A percentile compares a stretch with the other conserved stretches of the same genome.
Conservation (phyloP, 2,329 filamentous ascomycete species). For the Xylaria sp. region DNA sequence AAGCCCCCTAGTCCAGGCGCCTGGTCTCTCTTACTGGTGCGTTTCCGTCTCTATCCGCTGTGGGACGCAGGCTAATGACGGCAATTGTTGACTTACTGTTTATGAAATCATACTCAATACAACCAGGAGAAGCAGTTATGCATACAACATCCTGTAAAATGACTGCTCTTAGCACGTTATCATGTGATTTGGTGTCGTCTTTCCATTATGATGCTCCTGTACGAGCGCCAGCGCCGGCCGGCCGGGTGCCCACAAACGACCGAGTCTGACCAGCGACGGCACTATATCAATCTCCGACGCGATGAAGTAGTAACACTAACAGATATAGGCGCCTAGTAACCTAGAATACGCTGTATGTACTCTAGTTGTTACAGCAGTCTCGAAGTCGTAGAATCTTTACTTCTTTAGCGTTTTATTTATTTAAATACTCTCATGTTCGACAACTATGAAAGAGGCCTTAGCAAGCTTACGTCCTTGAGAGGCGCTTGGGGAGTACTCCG, state of each 20-base stretch:
- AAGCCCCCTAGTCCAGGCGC: neutral
- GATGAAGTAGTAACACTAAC: neutral
- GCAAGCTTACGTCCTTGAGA: neutral
- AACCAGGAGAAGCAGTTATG: neutral
- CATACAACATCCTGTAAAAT: neutral
- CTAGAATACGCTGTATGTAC: neutral
- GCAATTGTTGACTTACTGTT: neutral
- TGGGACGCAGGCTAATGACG: neutral
- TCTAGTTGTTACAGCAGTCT: neutral
- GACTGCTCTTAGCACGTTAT: neutral
- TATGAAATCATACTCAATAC: neutral
- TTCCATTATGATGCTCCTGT: neutral
- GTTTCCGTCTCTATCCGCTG: neutral
- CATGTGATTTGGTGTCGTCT: neutral
- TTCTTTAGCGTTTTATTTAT: neutral
- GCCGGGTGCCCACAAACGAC: neutral
- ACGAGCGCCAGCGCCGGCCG: neutral
- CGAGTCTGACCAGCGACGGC: neutral
- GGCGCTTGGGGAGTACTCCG: neutral
- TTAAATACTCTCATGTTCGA: no score
- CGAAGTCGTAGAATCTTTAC: neutral
- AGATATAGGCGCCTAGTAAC: neutral
- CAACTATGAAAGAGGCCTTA: neutral
- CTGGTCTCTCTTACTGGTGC: conserved; percentile 2
- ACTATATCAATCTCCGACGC: neutral